Conservation (phyloP, 2,329 filamentous ascomycete species). For the Sphaerulina musiva region DNA sequence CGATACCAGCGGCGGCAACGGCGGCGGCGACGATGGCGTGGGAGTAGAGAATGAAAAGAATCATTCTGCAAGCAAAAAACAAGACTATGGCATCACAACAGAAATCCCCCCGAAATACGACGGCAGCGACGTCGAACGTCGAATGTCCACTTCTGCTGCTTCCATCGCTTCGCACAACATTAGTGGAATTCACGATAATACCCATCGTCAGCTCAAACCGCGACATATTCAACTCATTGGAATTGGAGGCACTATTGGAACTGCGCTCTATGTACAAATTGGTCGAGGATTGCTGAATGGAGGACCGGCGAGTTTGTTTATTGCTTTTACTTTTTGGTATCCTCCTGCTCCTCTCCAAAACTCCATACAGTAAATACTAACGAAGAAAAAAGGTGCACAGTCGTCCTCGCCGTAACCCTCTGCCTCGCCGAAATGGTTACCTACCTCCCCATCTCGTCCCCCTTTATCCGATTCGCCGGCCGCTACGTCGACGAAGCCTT, state of each 20-base stretch:
- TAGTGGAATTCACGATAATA: constrained; percentile 28
- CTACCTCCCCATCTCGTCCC: constrained; percentile 67
- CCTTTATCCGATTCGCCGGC: constrained; percentile 71
- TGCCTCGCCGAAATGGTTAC: constrained; percentile 69
- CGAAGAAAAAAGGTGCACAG: constrained; percentile 17
- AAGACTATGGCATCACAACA: too few relatives aligned
- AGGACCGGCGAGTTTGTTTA: constrained; percentile 42
- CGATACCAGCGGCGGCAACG: too few relatives aligned
- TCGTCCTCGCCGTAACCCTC: constrained; percentile 22
- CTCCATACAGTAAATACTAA: background rate
- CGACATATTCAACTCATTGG: constrained; percentile 45
- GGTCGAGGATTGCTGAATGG: constrained; percentile 43
- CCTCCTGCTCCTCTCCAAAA: background rate
- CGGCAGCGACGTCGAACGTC: too few relatives aligned
- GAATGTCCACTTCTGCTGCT: too few relatives aligned
- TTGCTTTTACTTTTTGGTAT: constrained; percentile 42
- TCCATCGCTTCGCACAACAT: constrained; percentile 3
- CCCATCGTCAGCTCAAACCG: constrained; percentile 41
- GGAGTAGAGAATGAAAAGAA: too few relatives aligned
- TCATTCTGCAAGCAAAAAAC: too few relatives aligned
- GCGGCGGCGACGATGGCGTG: too few relatives aligned
- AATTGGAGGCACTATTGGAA: constrained; percentile 40
- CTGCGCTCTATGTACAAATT: constrained; percentile 45
- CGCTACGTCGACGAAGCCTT: constrained; percentile 70
- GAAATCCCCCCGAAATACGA: too few relatives aligned